These are phyloP conservation scores for Ganoderma meredithae DNA, from an alignment of 1,284 basidiomycete genomes.

Conservation along the genomic window DNA sequence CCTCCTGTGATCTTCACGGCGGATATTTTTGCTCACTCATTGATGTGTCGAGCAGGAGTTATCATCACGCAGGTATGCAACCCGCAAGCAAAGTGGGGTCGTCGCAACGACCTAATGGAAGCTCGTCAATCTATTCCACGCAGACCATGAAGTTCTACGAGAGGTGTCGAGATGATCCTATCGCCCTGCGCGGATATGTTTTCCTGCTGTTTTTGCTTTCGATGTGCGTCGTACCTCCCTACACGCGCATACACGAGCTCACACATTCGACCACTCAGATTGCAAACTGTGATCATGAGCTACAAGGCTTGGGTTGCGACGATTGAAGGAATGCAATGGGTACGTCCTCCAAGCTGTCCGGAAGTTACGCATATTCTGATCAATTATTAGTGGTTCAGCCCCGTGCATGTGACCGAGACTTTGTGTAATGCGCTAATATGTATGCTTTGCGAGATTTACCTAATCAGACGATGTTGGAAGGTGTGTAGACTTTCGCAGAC, in stretches of 20 bases:
- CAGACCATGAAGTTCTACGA: constrained; percentile 55
- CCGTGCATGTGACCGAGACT: constrained; percentile 51
- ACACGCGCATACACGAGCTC: too few species aligned
- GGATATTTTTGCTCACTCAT: background rate
- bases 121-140: constrained; percentile 28
- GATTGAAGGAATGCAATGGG: constrained; percentile 49
- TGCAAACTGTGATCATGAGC: constrained; percentile 55
- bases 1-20: background rate
- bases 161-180: constrained; percentile 51
- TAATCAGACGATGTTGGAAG: constrained; percentile 58
- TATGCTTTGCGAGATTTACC: constrained; percentile 53
- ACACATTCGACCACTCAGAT: constrained; percentile 36
- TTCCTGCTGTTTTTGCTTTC: constrained; percentile 48
- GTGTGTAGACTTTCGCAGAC: constrained; percentile 39
- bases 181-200: constrained; percentile 51
- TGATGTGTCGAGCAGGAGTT: constrained; percentile 43
- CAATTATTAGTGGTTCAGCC: constrained; percentile 45
- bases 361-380: background rate
- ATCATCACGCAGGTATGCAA: constrained; percentile 45
- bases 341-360: constrained; percentile 30
- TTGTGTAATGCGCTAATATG: constrained; percentile 57
- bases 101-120: background rate
- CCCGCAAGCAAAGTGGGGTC: background rate
- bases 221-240: constrained; percentile 44
- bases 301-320: constrained; percentile 57